Conservation (phyloP, 768 basidiomycete species). For the Kwoniella europaea region DNA sequence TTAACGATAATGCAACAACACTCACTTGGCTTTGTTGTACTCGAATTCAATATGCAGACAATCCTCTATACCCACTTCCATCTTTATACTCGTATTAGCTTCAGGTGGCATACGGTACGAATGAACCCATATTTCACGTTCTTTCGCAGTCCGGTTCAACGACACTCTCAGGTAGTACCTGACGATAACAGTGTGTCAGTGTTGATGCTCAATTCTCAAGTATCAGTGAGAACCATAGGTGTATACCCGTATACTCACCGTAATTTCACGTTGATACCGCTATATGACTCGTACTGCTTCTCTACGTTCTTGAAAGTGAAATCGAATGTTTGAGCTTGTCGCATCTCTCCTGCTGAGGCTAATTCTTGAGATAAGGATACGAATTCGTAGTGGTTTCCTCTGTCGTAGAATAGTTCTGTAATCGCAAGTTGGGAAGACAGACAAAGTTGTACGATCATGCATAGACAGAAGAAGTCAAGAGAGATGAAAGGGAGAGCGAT, state of each 20-base stretch:
- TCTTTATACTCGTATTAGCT: conserved; percentile 96
- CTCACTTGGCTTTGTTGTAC: conserved; percentile 98
- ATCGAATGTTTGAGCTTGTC: conserved; percentile 93
- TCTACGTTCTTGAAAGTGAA: conserved; percentile 99
- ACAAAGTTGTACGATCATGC: too few species aligned
- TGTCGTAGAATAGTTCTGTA: conserved; percentile 83
- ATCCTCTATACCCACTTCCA: conserved; percentile 99
- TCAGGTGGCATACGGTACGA: conserved; percentile 99
- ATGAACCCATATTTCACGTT: conserved; percentile 96
- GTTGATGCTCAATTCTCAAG: too few species aligned
- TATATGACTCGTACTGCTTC: conserved; percentile 98
- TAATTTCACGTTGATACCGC: conserved; percentile 97
- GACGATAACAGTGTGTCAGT: not conserved
- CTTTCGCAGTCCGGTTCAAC: conserved; percentile 85
- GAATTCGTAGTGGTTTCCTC: conserved; percentile 98
- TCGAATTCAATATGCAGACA: conserved; percentile 99
- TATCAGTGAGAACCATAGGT: too few species aligned
- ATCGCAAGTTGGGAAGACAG: not conserved
- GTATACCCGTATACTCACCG: conserved; percentile 64
- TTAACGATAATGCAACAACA: conserved; percentile 20
- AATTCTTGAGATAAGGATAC: conserved; percentile 92
- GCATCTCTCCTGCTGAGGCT: conserved; percentile 94
- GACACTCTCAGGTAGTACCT: conserved; percentile 93
- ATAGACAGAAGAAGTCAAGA: too few species aligned
- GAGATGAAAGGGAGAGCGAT: not conserved